Base-by-base conservation (phyloP, 805 yeast species). In the Wickerhamomyces subpelliculosus region DNA sequence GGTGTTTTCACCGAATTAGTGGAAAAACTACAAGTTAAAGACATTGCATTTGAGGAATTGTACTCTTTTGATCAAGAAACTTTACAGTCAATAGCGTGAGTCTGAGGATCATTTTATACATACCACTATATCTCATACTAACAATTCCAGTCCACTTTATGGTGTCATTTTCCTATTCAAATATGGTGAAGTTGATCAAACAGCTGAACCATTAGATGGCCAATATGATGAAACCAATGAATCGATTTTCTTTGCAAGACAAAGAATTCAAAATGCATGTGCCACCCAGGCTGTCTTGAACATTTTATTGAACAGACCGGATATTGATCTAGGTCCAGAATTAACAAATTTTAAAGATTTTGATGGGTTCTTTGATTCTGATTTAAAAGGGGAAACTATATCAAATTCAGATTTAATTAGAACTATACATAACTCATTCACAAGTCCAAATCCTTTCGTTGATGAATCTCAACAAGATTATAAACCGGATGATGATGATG, bases 211-310 rank as follows among this genome's bases (percentile, higher is more conserved):
- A 3, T 40, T 65, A 12, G 65, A 61, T 38, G 81, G 81, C 4
- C 51, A 45, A 5, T 73, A 66, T 43, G 73, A 69, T 39, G 59
- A 51, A 18, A 49, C 49, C 11, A 51, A 50, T n/a, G 44, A 48
- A 9, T 50, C 55, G 10, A 63, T 80, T 2, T 78, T 75, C 52
- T 80, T 80, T 52, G 84, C 84, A 7, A 67, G 67, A 34, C 86
- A 80, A 51, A 72, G 72, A 21, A 75, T 78, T 38, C 77, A 75
- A 47, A 78, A 80, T 49, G 84, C 86, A 4, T 80, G 86, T 56
- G 86, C 81, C n/a, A 80, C 86, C 1, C 83, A 75, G 49, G 86
- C 85, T 1, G 79, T 80, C 18, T 60, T 80, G 40, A 75, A 78
- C 39, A 60, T 78, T 8, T 56, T 80, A 37, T 47, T 80, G 41